Evolutionary conservation across 306 rosid genomes (phyloP), one percentile per base, ranked within the genome.

Genomic region (Parietaria judaica): DNA sequence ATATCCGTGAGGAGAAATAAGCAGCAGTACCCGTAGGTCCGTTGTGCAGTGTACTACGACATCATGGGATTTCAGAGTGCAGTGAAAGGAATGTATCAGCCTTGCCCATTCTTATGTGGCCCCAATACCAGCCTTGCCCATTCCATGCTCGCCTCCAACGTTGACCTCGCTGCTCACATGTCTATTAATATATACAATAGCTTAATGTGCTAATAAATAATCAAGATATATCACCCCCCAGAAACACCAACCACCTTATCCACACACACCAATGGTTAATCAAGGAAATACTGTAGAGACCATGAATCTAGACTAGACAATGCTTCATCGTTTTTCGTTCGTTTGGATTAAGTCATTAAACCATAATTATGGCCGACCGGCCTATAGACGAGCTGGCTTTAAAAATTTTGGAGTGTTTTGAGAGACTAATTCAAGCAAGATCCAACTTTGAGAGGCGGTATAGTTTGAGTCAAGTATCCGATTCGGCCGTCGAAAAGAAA

Each of bases 161-260:
- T 66, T 58, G 43, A 47, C 66, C 55, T 3, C 34, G 65, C 44
- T 31, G 70, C 54, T 41, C 58, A 70, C 74, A 47, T 17, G 43
- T 52, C 15, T 58, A 14, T 31, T 46, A 23, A 6, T 36, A 34
- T 16, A 11, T 37, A 2, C 45, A 7, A 58, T 23, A 37, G 3
- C 11, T 12, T 58, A 15, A n/a, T 15, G 45, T 15, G 45, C 37
- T 59, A 43, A 44, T 44, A 8, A 60, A 60, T 17, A 31, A 38
- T 58, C 15, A 44, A 35, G n/a, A n/a, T n/a, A n/a, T 8, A 36
- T 36, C 5, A 0, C 41, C 3, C 4, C 47, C 16, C 51, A 43
- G 6, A 4, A 9, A 51, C 14, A 57, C 11, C 13, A 15, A 36
- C 23, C 61, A 44, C 51, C 64, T 60, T 43, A 60, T 60, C 64